phyloP scores from a whole-genome alignment of 164 flowering plant genomes.

The Magnolia changhungtana region DNA sequence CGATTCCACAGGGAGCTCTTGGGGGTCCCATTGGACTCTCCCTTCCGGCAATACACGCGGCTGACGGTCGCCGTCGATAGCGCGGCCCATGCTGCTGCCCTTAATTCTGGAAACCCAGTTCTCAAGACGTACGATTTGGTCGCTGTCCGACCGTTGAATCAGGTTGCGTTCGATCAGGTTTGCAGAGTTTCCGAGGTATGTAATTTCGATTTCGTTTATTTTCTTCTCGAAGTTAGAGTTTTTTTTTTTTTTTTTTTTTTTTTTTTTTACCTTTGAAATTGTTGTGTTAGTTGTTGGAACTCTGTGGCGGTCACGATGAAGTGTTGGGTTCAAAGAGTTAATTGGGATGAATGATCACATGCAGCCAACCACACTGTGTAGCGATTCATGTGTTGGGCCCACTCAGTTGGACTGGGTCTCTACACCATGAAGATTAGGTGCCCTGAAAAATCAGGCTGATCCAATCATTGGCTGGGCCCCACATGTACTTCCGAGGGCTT shows the following conservation, averaged over 20 bases:
- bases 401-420: no score
- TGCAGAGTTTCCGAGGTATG: slow-evolving; percentile 67
- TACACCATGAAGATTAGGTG: no score
- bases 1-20: slow-evolving; percentile 66
- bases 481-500: no score
- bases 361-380: no score
- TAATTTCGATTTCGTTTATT: neutral
- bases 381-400: neutral
- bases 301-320: neutral
- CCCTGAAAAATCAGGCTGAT: no score
- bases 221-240: neutral
- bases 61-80: slow-evolving; percentile 62
- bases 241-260: neutral
- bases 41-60: slow-evolving; percentile 93
- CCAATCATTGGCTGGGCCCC: no score
- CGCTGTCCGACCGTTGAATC: slow-evolving; percentile 70
- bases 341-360: no score
- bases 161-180: slow-evolving; percentile 62
- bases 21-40: slow-evolving; percentile 40
- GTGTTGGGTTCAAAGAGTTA: no score
- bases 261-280: no score
- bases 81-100: slow-evolving; percentile 40
- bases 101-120: slow-evolving; percentile 68
- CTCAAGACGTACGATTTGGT: slow-evolving; percentile 75
- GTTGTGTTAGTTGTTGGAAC: neutral